Conservation (phyloP, 768 basidiomycete genomes). For the Mycena latifolia region DNA sequence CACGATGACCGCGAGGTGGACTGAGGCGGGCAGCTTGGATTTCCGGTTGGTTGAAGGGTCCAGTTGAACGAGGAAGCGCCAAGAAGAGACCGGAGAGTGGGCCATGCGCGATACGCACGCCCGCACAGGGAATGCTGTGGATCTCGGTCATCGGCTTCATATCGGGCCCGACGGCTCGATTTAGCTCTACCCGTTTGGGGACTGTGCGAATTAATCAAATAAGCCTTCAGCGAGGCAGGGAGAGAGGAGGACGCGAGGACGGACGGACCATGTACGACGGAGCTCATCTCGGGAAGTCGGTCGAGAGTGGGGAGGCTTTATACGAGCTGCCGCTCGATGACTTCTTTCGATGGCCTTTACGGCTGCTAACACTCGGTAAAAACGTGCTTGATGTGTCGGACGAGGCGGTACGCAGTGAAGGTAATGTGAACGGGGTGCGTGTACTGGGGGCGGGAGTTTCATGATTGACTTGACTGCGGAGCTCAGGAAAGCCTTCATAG, state of each 20-base stretch:
- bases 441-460: background rate
- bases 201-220: background rate
- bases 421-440: background rate
- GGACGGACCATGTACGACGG: constrained; percentile 9
- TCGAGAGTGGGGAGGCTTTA: constrained; percentile 15
- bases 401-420: constrained; percentile 6
- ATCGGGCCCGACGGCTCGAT: constrained; percentile 39
- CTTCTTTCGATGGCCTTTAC: constrained; percentile 8
- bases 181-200: constrained; percentile 38
- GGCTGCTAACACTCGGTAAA: constrained; percentile 26
- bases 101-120: constrained; percentile 41
- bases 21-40: background rate
- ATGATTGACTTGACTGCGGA: background rate
- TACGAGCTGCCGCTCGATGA: constrained; percentile 18
- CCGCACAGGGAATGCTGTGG: constrained; percentile 40
- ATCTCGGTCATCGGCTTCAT: constrained; percentile 39
- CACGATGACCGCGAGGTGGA: constrained; percentile 27
- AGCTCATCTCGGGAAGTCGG: background rate
- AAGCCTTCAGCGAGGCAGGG: background rate
- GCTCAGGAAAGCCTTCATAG: constrained; percentile 26
- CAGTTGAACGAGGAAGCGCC: constrained; percentile 39
- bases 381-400: constrained; percentile 27
- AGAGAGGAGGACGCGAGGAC: background rate
- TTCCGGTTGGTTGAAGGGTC: background rate
- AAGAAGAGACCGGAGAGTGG: constrained; percentile 40